Conservation (phyloP, 129 eudicot genomes). For the Dittrichia graveolens region DNA sequence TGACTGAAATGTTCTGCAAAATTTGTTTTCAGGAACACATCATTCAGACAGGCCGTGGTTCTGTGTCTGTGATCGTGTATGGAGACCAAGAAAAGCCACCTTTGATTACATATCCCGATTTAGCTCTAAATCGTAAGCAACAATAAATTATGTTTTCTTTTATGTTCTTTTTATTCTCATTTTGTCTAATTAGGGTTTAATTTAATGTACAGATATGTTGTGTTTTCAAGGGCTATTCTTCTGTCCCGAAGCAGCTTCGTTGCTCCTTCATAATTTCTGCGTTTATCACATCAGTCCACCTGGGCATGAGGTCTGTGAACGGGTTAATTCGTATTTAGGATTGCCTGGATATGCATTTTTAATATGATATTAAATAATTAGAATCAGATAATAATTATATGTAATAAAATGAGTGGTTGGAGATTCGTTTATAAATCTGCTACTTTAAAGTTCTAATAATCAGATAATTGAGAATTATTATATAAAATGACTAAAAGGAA, state of each 20-base stretch:
- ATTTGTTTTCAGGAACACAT: slow-evolving; percentile 68
- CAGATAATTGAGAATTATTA: slow-evolving; percentile 6
- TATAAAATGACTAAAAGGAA: slow-evolving; percentile 1
- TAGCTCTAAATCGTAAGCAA: slow-evolving; percentile 92
- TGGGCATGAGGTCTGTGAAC: slow-evolving; percentile 94
- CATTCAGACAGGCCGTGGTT: slow-evolving; percentile 72
- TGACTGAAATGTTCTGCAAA: slow-evolving; percentile 16
- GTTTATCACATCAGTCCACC: slow-evolving; percentile 99
- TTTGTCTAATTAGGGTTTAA: neutral
- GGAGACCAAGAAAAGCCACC: slow-evolving; percentile 97
- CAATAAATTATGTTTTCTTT: slow-evolving; percentile 4
- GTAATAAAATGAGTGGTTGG: too few species aligned
- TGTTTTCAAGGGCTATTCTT: slow-evolving; percentile 99
- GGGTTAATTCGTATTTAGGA: slow-evolving; percentile 10
- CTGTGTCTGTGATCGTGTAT: slow-evolving; percentile 90
- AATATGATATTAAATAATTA: slow-evolving; percentile 12
- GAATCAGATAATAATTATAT: neutral
- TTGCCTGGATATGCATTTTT: neutral
- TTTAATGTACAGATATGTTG: slow-evolving; percentile 67
- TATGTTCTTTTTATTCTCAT: neutral
- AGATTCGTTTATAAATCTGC: neutral
- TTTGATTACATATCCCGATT: slow-evolving; percentile 92
- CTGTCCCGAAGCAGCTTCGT: slow-evolving; percentile 97
- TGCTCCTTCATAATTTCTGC: slow-evolving; percentile 96
- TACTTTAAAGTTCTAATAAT: neutral